These are phyloP conservation scores for Lactifluus echinatus DNA, from an alignment of 768 basidiomycete genomes.

Conservation along the genomic window DNA sequence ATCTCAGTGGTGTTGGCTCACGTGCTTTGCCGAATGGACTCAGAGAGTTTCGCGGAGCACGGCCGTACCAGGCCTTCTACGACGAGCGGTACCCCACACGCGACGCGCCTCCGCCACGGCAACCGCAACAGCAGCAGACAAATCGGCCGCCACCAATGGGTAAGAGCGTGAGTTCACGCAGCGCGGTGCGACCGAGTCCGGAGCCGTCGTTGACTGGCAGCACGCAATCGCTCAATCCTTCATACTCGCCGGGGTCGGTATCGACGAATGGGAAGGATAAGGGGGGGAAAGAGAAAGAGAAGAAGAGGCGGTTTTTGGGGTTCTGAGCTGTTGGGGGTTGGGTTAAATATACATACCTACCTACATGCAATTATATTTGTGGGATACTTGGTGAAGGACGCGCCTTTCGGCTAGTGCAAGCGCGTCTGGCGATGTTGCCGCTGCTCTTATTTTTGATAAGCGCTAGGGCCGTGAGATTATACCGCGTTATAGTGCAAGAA, in stretches of 20 bases:
- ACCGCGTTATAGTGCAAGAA: neutral
- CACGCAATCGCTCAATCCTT: slow-evolving; percentile 25
- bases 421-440: neutral
- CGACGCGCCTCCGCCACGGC: slow-evolving; percentile 52
- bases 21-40: slow-evolving; percentile 62
- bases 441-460: neutral
- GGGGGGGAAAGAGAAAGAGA: slow-evolving; percentile 69
- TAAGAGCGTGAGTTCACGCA: slow-evolving; percentile 23
- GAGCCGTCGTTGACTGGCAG: slow-evolving; percentile 47
- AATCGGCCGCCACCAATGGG: slow-evolving; percentile 27
- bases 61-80: slow-evolving; percentile 66
- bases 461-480: neutral
- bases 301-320: slow-evolving; percentile 41
- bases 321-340: neutral
- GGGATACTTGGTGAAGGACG: neutral
- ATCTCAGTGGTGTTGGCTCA: slow-evolving; percentile 81
- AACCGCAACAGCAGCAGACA: slow-evolving; percentile 28
- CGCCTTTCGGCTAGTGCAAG: neutral
- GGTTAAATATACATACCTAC: neutral
- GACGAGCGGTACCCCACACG: slow-evolving; percentile 69
- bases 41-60: slow-evolving; percentile 37
- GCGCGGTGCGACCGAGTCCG: slow-evolving; percentile 29
- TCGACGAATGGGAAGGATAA: slow-evolving; percentile 24
- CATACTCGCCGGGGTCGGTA: neutral
- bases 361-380: slow-evolving; percentile 1